phyloP scores from a whole-genome alignment of 805 yeast species.

The Barnettozyma pratensis region DNA sequence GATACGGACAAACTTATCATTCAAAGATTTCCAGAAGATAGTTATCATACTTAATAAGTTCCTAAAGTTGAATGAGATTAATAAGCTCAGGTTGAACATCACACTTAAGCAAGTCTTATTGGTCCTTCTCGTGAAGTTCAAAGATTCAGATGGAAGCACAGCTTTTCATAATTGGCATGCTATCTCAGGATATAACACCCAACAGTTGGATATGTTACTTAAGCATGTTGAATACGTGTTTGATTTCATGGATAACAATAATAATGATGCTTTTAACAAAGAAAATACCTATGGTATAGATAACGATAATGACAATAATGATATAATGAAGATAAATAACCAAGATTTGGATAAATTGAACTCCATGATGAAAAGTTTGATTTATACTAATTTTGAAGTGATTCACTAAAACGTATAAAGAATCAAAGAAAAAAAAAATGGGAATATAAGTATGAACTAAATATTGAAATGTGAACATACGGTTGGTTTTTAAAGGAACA shows the following conservation, averaged over 20 bases:
- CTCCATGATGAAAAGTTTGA: slow-evolving; percentile 17
- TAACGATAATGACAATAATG: background rate
- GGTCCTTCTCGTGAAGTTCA: slow-evolving; percentile 6
- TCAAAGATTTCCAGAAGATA: slow-evolving; percentile 4
- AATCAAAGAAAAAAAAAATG: background rate
- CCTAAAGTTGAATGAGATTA: background rate
- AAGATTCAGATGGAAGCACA: background rate
- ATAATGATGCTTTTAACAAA: slow-evolving; percentile 1
- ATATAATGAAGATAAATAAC: slow-evolving; percentile 5
- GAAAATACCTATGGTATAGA: background rate
- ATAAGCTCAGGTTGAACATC: background rate
- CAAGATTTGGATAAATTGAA: slow-evolving; percentile 16
- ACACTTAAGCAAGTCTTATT: slow-evolving; percentile 13
- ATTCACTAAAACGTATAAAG: background rate
- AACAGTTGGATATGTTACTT: background rate
- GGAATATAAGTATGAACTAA: background rate
- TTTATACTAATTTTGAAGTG: slow-evolving; percentile 20
- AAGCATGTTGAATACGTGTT: slow-evolving; percentile 4
- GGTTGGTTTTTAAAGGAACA: background rate
- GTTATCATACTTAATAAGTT: slow-evolving; percentile 2
- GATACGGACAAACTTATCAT: background rate
- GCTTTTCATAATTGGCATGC: slow-evolving; percentile 8
- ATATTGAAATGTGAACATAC: background rate
- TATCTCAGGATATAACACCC: slow-evolving; percentile 9
- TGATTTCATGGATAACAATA: background rate